Evolutionary conservation across 495 filamentous ascomycete genomes (phyloP), one percentile per base, ranked within the genome.

Genomic region (Tuber indicum): DNA sequence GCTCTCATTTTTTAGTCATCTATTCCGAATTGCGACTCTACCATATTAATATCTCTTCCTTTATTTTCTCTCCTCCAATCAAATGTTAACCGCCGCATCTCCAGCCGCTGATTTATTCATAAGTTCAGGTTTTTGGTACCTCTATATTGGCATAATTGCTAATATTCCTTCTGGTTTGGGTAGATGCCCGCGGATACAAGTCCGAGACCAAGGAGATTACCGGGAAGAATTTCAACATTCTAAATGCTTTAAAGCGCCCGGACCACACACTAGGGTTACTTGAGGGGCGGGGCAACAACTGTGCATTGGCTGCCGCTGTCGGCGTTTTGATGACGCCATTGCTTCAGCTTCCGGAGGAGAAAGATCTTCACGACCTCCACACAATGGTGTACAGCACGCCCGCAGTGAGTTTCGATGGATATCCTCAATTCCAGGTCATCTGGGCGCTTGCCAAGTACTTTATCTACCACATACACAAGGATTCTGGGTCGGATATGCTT

Each of bases 391-490:
- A 62, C n/a, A 62, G 52, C n/a, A 26, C n/a, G 4, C 23, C 52
- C 21, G n/a, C 52, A 14, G 52, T 74, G 23, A 80, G 70, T 23
- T 6, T 41, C n/a, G 72, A 73, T 69, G 78, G 77, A 14, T 70
- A 46, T 39, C 76, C 77, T 52, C 73, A 76, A 69, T 36, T 80
- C 46, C 26, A 19, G 14, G 17, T 69, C 1, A 39, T 80, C 21
- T 43, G 52, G 12, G 77, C 77, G 3, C 45, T 80, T 19, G 52
- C 78, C 12, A 71, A 44, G 45, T 73, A 70, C 42, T 79, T 80
- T 46, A 80, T 44, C 23, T 76, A 72, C n/a, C 73, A 80, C n/a
- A 72, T 74, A 71, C 77, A 80, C 70, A 32, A 74, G 4, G 36
- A 32, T 9, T 80, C 78, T 10, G 32, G 43, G 1, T 80, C 73